Base-by-base conservation (phyloP, 2,329 filamentous ascomycete genomes). In the Hymenoscyphus infarciens region DNA sequence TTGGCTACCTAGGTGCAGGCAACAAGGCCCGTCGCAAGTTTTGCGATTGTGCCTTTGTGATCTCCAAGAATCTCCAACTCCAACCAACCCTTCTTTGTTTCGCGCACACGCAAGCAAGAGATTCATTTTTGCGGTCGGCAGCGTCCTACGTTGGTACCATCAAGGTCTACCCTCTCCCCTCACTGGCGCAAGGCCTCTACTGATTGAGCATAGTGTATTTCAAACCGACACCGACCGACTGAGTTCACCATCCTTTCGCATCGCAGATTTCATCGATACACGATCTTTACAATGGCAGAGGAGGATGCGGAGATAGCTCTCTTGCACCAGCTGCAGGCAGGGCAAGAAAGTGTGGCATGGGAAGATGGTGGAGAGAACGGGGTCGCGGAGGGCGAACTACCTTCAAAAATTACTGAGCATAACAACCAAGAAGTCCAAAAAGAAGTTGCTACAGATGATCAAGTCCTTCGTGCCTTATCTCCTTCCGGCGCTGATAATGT, bases 281-380 rank as follows among this genome's bases (percentile, higher is more conserved):
- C 56, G 42, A 59, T 60, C 49, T 61, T 63, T 57, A 72, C 56
- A 59, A 74, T 74, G 73, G 68, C 71, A 69, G 73, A 73, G 71
- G 72, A 74, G 67, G 73, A 73, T 66, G 71, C 68, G 66, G 73
- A 75, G 64, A 74, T 75, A 71, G 73, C 73, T 71, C 73, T 74
- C 64, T 70, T 75, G 65, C 73, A 72, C 69, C 69, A 71, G 64
- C 69, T 75, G 63, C 73, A 75, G 70, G 71, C 71, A 49, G 72
- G 69, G 59, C 72, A 74, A 71, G 71, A 74, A 38, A 68, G 63
- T 64, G 64, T 66, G 60, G 67, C 67, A 49, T 74, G 72, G 71
- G 71, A 68, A 65, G 64, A 69, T 64, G 67, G 66, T 64, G 69
- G 68, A 60, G 64, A 64, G 64, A 66, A 70, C 67, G 70, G 64